Percentiles rank a stretch among this genome's conserved stretches.
Conservation (phyloP, 306 rosid genomes). For the Lathyrus oleraceus region DNA sequence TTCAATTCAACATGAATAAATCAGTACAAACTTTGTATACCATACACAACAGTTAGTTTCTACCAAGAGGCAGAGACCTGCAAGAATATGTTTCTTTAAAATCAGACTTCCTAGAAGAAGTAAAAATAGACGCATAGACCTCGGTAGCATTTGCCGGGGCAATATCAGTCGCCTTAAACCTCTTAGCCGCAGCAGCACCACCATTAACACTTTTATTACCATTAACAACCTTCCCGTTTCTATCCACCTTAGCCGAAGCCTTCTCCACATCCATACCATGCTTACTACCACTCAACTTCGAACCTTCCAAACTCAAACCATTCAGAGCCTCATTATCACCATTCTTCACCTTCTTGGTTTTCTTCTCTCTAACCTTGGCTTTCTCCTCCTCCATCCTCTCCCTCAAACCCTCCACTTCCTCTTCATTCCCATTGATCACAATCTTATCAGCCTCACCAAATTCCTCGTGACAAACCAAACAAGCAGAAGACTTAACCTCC, state of each 20-base stretch:
- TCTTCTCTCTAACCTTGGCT: constrained; percentile 59
- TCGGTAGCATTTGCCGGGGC: constrained; percentile 77
- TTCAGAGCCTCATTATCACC: constrained; percentile 39
- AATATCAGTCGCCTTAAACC: constrained; percentile 71
- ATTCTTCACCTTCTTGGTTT: constrained; percentile 56
- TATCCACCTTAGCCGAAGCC: constrained; percentile 54
- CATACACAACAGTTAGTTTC: constrained; percentile 56
- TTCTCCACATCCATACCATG: constrained; percentile 63
- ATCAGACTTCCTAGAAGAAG: constrained; percentile 73
- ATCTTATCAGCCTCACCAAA: constrained; percentile 65
- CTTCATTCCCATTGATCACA: constrained; percentile 81
- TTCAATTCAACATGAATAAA: constrained; percentile 7
- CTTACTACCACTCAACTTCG: constrained; percentile 68
- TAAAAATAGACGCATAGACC: constrained; percentile 87
- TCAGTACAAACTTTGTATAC: background rate
- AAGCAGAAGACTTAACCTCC: constrained; percentile 69
- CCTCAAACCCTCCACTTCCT: constrained; percentile 72
- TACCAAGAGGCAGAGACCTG: constrained; percentile 91
- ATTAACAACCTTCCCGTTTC: constrained; percentile 50
- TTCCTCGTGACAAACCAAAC: constrained; percentile 72
- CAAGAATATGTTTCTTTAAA: constrained; percentile 76
- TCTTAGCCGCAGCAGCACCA: constrained; percentile 50
- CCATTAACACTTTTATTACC: constrained; percentile 47
- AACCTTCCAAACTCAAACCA: constrained; percentile 42
- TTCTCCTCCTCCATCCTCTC: constrained; percentile 85